Evolutionary conservation across 176 grass and related monocot species (phyloP), one percentile per base, ranked within the genome.

Genomic region (Hsuehochloa calcarea): DNA sequence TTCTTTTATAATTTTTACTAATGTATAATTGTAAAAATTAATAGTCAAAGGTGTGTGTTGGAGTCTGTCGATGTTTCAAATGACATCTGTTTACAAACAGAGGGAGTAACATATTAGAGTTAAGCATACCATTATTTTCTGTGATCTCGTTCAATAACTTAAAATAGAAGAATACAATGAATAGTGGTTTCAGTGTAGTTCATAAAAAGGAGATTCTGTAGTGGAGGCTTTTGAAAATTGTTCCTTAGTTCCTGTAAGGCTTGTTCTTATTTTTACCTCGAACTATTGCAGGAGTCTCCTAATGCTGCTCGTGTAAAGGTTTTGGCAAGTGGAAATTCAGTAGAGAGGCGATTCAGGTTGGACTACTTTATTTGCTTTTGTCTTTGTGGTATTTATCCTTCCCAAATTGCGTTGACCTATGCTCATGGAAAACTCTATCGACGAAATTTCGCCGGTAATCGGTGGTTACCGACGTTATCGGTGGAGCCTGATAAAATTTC

Each of bases 271-370:
- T 78, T 84, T 41, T 51, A 62, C 60, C 80, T 63, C 44, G 10
- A 72, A 85, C 55, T 60, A 29, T 86, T 89, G 26, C 70, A 99
- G 97, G 97, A 92, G 65, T 90, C 90, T 88, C 93, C 93, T 87
- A 92, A 94, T 89, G 82, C 92, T 82, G 92, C 97, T 70, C 93
- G 97, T 78, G 97, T 99, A n/a, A 99, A 99, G 82, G 97, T 99
- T 84, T 80, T 99, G 82, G 97, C 97, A 52, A 96, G 93, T 60
- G 93, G 97, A 86, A 99, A 96, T 82, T 75, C 97, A 85, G 88
- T 85, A 65, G 97, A 99, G 81, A 99, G 97, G 78, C 88, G 97
- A 87, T 99, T 96, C 82, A 99, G 97, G 97, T 95, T 81, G 64
- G 51, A 58, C 40, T 64, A 46, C 17, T 43, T 45, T 70, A 46